phyloP scores from a whole-genome alignment of 371 early-diverging fungal species.

The Neoconidiobolus thromboides region DNA sequence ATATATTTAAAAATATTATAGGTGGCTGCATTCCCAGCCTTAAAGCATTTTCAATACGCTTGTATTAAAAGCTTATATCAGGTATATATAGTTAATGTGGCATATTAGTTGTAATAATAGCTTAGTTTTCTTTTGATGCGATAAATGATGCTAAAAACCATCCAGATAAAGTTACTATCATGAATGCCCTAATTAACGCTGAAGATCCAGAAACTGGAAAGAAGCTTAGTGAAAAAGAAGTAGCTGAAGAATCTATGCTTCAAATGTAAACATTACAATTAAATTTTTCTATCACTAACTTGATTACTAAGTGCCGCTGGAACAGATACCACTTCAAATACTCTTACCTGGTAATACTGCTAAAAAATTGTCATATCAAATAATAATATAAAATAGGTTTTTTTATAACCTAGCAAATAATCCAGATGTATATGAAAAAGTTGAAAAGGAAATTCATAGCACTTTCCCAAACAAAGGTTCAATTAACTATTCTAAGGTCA shows the following conservation, averaged over 20 bases:
- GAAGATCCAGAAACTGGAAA: background rate
- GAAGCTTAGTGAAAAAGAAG: background rate
- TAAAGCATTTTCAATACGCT: no score
- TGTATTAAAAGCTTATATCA: no score
- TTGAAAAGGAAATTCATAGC: background rate
- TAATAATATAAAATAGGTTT: background rate
- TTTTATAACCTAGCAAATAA: background rate
- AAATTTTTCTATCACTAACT: background rate
- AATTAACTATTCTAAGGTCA: background rate
- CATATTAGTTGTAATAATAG: no score
- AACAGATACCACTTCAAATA: constrained; percentile 1
- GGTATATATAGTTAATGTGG: no score
- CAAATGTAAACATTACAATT: background rate
- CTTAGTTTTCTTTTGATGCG: background rate
- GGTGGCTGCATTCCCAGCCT: background rate
- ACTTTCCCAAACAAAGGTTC: background rate
- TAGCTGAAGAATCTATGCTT: background rate
- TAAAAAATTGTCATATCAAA: background rate
- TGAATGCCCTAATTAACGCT: background rate
- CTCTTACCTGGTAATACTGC: background rate
- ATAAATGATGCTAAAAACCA: background rate
- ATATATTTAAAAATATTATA: background rate
- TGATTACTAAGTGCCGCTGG: background rate
- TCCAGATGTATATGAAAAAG: background rate
- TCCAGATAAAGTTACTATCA: background rate